These are phyloP conservation scores for Ruellia speciosa DNA, from an alignment of 305 asterid genomes.

Conservation along the genomic window DNA sequence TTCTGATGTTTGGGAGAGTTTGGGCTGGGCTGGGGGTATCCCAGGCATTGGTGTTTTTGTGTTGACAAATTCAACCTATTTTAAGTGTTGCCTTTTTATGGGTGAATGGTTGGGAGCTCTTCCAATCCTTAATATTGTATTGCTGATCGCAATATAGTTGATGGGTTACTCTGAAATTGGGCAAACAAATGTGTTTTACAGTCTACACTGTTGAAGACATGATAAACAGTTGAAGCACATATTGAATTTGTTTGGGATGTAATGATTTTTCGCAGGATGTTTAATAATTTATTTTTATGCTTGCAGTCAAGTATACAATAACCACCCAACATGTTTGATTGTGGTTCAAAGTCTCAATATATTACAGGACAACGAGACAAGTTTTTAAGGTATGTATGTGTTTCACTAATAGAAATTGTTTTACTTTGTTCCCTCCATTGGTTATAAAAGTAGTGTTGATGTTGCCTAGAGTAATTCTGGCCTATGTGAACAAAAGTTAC, in stretches of 20 bases:
- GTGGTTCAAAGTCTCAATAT: constrained; percentile 65
- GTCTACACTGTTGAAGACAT: not conserved
- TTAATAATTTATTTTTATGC: constrained; percentile 16
- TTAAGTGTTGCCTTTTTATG: too few species aligned
- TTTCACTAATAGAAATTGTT: constrained; percentile 3
- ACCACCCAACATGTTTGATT: constrained; percentile 62
- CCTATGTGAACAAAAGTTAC: too few species aligned
- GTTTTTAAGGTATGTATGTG: constrained; percentile 67
- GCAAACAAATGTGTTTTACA: not conserved
- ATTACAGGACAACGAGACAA: constrained; percentile 71
- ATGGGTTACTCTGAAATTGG: not conserved
- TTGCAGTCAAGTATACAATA: constrained; percentile 45
- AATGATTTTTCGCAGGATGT: constrained; percentile 12
- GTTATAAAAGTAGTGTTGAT: constrained; percentile 5
- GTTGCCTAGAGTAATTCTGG: constrained; percentile 5
- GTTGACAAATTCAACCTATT: too few species aligned
- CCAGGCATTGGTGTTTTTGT: too few species aligned
- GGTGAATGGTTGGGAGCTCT: too few species aligned
- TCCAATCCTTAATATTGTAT: too few species aligned
- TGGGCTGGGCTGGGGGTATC: too few species aligned
- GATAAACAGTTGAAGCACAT: not conserved
- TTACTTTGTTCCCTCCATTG: not conserved
- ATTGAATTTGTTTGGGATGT: constrained; percentile 8
- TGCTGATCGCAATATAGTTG: too few species aligned
- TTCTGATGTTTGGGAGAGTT: too few species aligned